A percentile compares a stretch with the other conserved stretches of the same genome.
phyloP scores from a whole-genome alignment of 306 rosid species.

The Quercus suber region DNA sequence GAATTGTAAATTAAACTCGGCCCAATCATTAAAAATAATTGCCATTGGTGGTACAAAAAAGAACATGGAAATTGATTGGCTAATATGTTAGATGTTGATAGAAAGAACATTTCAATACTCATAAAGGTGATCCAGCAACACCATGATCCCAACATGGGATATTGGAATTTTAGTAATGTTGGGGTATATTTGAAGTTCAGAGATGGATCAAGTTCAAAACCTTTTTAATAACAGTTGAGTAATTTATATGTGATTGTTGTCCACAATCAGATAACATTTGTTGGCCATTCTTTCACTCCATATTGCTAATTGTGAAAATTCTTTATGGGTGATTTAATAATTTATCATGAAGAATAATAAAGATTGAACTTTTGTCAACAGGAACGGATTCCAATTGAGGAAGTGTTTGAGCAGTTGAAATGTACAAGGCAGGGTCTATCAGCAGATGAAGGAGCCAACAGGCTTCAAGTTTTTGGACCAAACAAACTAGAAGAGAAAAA shows the following conservation, averaged over 20 bases:
- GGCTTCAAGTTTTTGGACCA: constrained; percentile 94
- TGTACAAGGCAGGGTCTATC: constrained; percentile 74
- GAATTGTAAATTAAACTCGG: no score
- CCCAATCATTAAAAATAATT: not conserved
- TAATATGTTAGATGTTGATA: no score
- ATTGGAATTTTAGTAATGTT: not conserved
- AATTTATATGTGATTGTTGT: not conserved
- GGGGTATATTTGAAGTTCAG: not conserved
- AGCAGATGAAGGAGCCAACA: constrained; percentile 74
- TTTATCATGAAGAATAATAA: constrained; percentile 1
- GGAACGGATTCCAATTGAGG: constrained; percentile 89
- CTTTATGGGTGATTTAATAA: not conserved
- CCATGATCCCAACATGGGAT: not conserved
- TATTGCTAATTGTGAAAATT: not conserved
- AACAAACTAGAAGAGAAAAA: constrained; percentile 98
- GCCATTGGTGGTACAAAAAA: not conserved
- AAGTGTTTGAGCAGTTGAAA: constrained; percentile 93
- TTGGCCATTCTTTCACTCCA: not conserved
- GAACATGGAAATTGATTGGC: not conserved
- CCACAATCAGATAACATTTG: not conserved
- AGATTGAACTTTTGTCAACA: constrained; percentile 17
- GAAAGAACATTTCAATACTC: not conserved
- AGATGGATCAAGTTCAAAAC: not conserved
- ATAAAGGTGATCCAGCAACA: not conserved
- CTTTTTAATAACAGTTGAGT: not conserved